Conservation (phyloP, 306 rosid species). For the Cucurbita moschata region DNA sequence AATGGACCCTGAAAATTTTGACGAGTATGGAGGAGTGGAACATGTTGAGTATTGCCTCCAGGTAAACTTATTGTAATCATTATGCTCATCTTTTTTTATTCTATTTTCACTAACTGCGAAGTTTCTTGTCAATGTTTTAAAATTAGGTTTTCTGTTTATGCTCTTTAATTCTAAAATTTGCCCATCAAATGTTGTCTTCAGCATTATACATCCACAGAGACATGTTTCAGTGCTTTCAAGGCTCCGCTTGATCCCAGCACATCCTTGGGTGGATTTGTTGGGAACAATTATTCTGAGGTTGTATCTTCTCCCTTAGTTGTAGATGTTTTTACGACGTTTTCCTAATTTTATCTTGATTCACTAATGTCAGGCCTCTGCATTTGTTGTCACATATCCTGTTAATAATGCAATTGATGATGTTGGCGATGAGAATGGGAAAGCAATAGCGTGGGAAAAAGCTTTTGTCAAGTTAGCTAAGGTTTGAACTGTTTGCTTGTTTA, state of each 20-base stretch:
- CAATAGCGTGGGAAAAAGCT: constrained; percentile 82
- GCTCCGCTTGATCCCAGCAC: constrained; percentile 94
- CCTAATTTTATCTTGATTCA: constrained; percentile 15
- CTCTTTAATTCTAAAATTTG: constrained; percentile 4
- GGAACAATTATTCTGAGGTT: constrained; percentile 83
- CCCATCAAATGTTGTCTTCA: constrained; percentile 19
- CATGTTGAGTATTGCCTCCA: constrained; percentile 94
- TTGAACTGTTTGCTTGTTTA: constrained; percentile 19
- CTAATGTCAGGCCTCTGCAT: constrained; percentile 78
- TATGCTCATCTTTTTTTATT: background rate
- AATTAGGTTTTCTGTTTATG: background rate
- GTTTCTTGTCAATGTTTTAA: background rate
- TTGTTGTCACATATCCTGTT: constrained; percentile 78
- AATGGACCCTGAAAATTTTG: constrained; percentile 87
- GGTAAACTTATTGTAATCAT: constrained; percentile 30
- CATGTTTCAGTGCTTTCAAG: constrained; percentile 93
- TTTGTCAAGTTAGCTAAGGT: constrained; percentile 79
- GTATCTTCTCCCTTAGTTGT: constrained; percentile 10
- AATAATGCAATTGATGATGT: constrained; percentile 59
- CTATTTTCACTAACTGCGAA: background rate
- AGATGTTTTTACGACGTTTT: background rate
- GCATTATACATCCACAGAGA: constrained; percentile 80
- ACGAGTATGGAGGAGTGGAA: constrained; percentile 76
- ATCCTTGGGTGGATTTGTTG: constrained; percentile 84
- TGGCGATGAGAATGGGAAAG: constrained; percentile 73